Percentiles rank a stretch among this genome's conserved stretches.
Evolutionary conservation across 352 stramenopile genomes (phyloP).

Genomic region (Poterioochromonas sp.): DNA sequence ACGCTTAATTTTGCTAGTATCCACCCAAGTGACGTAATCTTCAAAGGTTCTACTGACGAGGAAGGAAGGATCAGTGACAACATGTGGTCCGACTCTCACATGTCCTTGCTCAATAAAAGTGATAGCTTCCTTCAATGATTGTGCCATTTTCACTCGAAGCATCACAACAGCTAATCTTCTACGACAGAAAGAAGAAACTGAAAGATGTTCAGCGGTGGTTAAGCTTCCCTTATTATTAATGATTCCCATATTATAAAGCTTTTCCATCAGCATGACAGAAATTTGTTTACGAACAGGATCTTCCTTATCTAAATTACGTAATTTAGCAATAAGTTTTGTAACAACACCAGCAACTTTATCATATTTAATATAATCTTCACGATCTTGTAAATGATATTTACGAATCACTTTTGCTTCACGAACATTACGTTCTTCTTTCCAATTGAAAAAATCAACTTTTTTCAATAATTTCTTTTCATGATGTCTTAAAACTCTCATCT

Average conservation of each 20-base stretch:
- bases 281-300: constrained; percentile 64
- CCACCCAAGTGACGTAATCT: constrained; percentile 98
- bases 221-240: constrained; percentile 92
- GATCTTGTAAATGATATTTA: constrained; percentile 92
- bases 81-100: constrained; percentile 81
- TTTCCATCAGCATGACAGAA: constrained; percentile 83
- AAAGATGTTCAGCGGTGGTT: constrained; percentile 90
- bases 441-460: constrained; percentile 97
- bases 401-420: constrained; percentile 92
- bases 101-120: constrained; percentile 93
- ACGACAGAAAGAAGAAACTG: constrained; percentile 77
- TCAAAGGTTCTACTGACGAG: constrained; percentile 94
- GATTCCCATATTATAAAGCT: constrained; percentile 94
- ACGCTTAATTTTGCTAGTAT: constrained; percentile 92
- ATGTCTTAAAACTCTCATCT: constrained; percentile 81
- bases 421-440: constrained; percentile 95
- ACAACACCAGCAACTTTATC: constrained; percentile 92
- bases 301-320: constrained; percentile 92
- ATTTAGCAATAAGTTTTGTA: constrained; percentile 77
- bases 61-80: constrained; percentile 91
- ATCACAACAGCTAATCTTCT: constrained; percentile 94
- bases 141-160: constrained; percentile 96
- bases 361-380: constrained; percentile 98
- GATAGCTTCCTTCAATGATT: constrained; percentile 92
- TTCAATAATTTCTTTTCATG: constrained; percentile 97